Base-by-base conservation (phyloP, 2,329 filamentous ascomycete species). In the Colletotrichum sp. region DNA sequence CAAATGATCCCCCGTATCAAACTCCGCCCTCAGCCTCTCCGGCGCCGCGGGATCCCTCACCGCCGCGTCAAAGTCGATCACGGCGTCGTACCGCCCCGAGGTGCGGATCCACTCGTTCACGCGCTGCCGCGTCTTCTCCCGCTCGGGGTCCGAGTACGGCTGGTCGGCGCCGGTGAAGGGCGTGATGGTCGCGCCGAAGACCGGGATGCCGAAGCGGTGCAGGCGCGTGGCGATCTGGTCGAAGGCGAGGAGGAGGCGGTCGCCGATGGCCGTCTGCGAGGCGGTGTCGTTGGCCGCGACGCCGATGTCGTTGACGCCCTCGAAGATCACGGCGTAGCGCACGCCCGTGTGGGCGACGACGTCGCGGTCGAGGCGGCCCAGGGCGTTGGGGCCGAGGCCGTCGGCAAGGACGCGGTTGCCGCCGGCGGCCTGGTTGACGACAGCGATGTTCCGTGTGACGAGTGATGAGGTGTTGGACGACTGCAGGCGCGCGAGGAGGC, bases 281-380 rank as follows among this genome's bases (percentile, higher is more conserved):
- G 80, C 81, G 1, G 82, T 66, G 8, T 87, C 87, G 1, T 87
- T 78, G 0, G 81, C 81, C 1, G 89, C 89, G 1, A 84, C 87
- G 49, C 92, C 92, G 75, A 94, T 92, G 79, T 94, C 92, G 80
- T 93, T 93, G 49, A 94, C 90, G 21, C 92, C 92, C 79, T 92
- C 89, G 81, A 91, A 93, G 32, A 94, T 82, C 80, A 94, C 85
- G 36, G 87, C 89, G 80, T 91, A 92, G 52, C 84, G 82, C 8
- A 92, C 87, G 5, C 87, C 88, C 0, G 88, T 82, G 55, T 92
- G 91, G 0, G 90, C 84, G 4, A 93, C 85, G 1, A 93, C 88
- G 80, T 94, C 92, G 16, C 92, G 86, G 78, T 93, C 91, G 57
- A 93, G 83, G 21, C 91, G 88, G 10, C 87, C 86, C 5, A 92